Base-by-base conservation (phyloP, 805 yeast species). In the Metschnikowia kofuensis region DNA sequence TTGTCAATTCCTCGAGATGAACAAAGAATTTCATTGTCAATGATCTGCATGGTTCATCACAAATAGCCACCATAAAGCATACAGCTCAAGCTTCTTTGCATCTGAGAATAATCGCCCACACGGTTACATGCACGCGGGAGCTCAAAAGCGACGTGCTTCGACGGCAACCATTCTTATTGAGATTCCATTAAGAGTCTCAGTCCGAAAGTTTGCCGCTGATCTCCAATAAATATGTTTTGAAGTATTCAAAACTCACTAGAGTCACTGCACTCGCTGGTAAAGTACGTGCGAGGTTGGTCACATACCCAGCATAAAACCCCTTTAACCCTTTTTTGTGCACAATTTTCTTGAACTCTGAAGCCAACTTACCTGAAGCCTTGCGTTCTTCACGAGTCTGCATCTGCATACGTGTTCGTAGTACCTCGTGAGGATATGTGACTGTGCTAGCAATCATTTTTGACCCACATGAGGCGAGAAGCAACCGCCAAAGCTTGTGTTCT, bases 231-330 rank as follows among this genome's bases (percentile, higher is more conserved):
- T 79, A 79, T 36, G 77, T 74, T 63, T 82, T 82, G 64, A 86
- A 78, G 64, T 85, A 86, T 63, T 94, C 99, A 66, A 88, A 94
- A 29, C 96, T 87, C 9, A 92, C 90, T 57, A 94, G 74, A 2
- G 99, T 94, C n/a, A 92, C 89, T 1, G 97, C 97, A 57, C 90
- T 82, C 1, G 97, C 91, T 4, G 99, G 99, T 0, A 92, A 89
- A 0, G 99, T 94, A 58, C 99, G 75, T 30, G 89, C 80, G 60
- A 94, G 70, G 62, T 94, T 94, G 16, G 95, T 84, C 0, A 83
- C 76, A 59, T 91, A 87, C 0, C 99, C 99, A 1, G 94, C 84
- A 63, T 94, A 94, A 64, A 89, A 92, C 3, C 94, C 97, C 35
- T 75, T 66, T 45, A 85, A 53, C 2, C 97, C 97, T 63, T 91